Percentiles rank a stretch among this genome's conserved stretches.
Conservation (phyloP, 257 asterid genomes). For the Catharanthus roseus region DNA sequence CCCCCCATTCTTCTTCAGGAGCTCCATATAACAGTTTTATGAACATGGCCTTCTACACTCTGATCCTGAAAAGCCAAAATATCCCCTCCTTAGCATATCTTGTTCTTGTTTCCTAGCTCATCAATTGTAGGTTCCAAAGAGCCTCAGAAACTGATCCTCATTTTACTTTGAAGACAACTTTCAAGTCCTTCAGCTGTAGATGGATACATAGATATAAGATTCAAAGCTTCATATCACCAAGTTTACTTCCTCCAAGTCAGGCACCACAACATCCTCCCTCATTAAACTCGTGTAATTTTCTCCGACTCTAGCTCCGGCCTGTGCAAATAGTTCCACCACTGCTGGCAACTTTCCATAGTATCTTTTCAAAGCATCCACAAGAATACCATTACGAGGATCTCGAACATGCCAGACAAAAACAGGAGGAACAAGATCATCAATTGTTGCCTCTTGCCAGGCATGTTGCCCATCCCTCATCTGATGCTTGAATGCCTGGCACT, state of each 20-base stretch:
- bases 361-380: slow-evolving; percentile 46
- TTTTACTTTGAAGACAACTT: too few relatives aligned
- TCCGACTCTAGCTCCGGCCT: slow-evolving; percentile 50
- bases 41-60: too few relatives aligned
- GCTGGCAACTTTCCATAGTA: slow-evolving; percentile 72
- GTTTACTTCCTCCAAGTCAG: slow-evolving; percentile 47
- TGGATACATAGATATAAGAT: not conserved
- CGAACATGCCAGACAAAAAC: slow-evolving; percentile 63
- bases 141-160: too few relatives aligned
- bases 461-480: slow-evolving; percentile 87
- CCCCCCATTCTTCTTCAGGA: too few relatives aligned
- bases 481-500: slow-evolving; percentile 72
- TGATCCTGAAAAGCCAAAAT: too few relatives aligned
- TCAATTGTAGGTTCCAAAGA: too few relatives aligned
- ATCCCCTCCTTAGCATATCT: too few relatives aligned
- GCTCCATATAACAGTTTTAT: too few relatives aligned
- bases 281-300: slow-evolving; percentile 29
- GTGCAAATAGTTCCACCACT: slow-evolving; percentile 53
- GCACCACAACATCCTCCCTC: slow-evolving; percentile 55
- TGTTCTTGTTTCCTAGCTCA: too few relatives aligned
- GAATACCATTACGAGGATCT: slow-evolving; percentile 13
- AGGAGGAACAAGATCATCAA: slow-evolving; percentile 50
- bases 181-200: not conserved
- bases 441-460: slow-evolving; percentile 70
- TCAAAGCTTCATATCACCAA: slow-evolving; percentile 37